These are phyloP conservation scores for Paecilomyces variotii DNA, from an alignment of 2,329 filamentous ascomycete species.

Conservation along the genomic window DNA sequence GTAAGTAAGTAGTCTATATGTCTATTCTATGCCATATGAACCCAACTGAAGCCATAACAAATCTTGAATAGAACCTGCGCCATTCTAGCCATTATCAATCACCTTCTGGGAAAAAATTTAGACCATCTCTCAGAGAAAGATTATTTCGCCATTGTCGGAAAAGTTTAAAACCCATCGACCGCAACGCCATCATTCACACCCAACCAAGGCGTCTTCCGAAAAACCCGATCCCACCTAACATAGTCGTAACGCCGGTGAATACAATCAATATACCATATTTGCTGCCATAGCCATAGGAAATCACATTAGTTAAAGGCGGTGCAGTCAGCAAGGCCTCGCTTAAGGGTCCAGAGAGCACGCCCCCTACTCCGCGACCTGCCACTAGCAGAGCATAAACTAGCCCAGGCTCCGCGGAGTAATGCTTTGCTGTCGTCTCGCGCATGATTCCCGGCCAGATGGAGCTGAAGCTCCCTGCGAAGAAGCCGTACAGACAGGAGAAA, in stretches of 20 bases:
- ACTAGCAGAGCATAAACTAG: constrained; percentile 4
- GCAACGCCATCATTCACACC: background rate
- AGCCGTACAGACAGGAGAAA: constrained; percentile 56
- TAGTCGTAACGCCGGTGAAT: constrained; percentile 4
- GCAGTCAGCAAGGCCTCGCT: constrained; percentile 3
- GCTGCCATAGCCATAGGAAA: background rate
- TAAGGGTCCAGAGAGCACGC: constrained; percentile 4
- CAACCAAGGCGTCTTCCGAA: background rate
- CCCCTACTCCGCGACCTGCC: constrained; percentile 3
- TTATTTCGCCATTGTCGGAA: background rate
- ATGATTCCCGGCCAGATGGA: constrained; percentile 52
- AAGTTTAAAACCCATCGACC: background rate
- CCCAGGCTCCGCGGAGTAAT: constrained; percentile 2
- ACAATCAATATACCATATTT: constrained; percentile 4
- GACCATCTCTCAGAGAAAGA: background rate
- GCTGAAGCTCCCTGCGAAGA: constrained; percentile 58
- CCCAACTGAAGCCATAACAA: background rate
- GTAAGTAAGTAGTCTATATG: background rate
- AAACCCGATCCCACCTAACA: background rate
- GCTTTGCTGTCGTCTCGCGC: background rate
- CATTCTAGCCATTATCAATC: background rate
- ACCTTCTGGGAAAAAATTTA: background rate
- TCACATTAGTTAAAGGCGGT: background rate
- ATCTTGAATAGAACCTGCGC: background rate
- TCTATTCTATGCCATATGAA: background rate